Percentiles rank a stretch among this genome's conserved stretches.
Evolutionary conservation across 805 yeast genomes (phyloP).

Genomic region (Ogataea neopini): DNA sequence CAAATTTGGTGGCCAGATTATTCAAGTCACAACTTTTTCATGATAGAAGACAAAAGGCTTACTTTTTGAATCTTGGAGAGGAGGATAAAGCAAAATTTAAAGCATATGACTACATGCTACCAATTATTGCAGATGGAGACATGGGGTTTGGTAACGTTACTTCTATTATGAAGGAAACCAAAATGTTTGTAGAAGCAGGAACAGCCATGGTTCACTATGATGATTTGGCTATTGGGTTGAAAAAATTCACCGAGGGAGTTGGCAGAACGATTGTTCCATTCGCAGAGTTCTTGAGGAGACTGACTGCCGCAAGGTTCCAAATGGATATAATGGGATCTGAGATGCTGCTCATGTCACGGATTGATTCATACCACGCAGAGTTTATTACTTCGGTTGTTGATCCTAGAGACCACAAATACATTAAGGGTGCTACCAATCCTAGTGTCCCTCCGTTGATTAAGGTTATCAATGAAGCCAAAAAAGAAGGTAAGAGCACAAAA

Average conservation of each 20-base stretch:
- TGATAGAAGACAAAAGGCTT: slow-evolving; percentile 41
- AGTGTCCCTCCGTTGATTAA: slow-evolving; percentile 46
- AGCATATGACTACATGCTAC: slow-evolving; percentile 52
- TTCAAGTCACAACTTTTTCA: slow-evolving; percentile 60
- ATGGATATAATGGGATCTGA: slow-evolving; percentile 65
- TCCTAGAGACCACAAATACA: slow-evolving; percentile 56
- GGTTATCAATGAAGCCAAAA: slow-evolving; percentile 44
- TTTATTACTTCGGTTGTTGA: slow-evolving; percentile 53
- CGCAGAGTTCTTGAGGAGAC: slow-evolving; percentile 52
- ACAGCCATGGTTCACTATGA: slow-evolving; percentile 68
- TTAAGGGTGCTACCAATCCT: slow-evolving; percentile 46
- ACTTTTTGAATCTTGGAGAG: slow-evolving; percentile 10
- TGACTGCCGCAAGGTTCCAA: slow-evolving; percentile 59
- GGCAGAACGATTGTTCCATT: slow-evolving; percentile 66
- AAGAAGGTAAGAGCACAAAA: slow-evolving; percentile 36
- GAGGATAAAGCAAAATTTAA: slow-evolving; percentile 25
- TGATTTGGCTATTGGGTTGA: slow-evolving; percentile 66
- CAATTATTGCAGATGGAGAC: slow-evolving; percentile 67
- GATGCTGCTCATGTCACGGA: slow-evolving; percentile 59
- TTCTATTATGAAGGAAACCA: slow-evolving; percentile 64
- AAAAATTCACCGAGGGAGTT: slow-evolving; percentile 63
- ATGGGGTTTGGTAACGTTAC: slow-evolving; percentile 67
- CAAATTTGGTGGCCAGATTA: slow-evolving; percentile 62
- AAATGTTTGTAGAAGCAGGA: slow-evolving; percentile 64
- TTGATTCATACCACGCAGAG: slow-evolving; percentile 58